Evolutionary conservation across 1,284 basidiomycete species (phyloP).

Genomic region (Puccinia hordei): DNA sequence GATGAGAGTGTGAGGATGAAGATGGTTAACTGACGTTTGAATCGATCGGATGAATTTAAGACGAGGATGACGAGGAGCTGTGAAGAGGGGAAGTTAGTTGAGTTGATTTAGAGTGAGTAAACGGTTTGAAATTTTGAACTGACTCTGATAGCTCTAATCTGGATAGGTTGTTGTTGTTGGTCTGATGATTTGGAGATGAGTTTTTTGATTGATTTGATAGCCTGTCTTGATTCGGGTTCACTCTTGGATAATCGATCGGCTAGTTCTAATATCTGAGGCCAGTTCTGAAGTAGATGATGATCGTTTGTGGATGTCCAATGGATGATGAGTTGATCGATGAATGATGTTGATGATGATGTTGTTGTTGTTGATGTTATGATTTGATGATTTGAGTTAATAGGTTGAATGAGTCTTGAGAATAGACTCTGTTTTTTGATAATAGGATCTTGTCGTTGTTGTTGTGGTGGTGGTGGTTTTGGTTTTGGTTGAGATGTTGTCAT

Average conservation of each 20-base stretch:
- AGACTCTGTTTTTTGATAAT: background rate
- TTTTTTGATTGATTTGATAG: constrained; percentile 69
- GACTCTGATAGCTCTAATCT: constrained; percentile 56
- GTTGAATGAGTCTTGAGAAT: background rate
- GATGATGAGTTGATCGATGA: background rate
- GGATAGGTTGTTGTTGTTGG: constrained; percentile 55
- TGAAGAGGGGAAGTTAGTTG: constrained; percentile 24
- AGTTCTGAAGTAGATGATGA: constrained; percentile 70
- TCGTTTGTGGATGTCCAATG: background rate
- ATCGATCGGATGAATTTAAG: constrained; percentile 45
- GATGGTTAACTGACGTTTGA: constrained; percentile 20
- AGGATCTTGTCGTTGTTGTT: background rate
- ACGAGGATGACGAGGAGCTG: constrained; percentile 43
- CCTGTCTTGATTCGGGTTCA: constrained; percentile 72
- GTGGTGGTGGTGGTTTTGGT: background rate
- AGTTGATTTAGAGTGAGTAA: constrained; percentile 60
- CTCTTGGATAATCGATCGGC: constrained; percentile 71
- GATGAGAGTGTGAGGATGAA: constrained; percentile 2
- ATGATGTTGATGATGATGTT: background rate
- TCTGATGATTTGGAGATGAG: constrained; percentile 66
- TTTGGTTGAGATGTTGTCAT: no score
- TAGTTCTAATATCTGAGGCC: constrained; percentile 73
- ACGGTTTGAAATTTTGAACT: no score
- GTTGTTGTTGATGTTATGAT: background rate
- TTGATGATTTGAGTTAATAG: background rate